Evolutionary conservation across 148 eudicot species (phyloP), one percentile per base, ranked within the genome.

Genomic region (Beta vulgaris): DNA sequence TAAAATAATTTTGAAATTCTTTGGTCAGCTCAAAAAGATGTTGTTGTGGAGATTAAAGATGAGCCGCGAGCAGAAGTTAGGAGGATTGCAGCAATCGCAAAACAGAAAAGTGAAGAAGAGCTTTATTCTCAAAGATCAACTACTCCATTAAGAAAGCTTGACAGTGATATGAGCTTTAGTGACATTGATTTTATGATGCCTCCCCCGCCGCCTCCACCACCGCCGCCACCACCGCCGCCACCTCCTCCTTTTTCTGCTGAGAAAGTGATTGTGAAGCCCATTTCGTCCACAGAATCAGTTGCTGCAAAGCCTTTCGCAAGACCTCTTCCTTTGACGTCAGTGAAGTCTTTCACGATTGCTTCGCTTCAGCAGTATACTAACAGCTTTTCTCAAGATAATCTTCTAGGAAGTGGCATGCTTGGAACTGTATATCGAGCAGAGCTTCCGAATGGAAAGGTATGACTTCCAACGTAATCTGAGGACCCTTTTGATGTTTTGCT

Each of bases 351-450:
- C 87, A 74, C 98, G 21, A 86, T 94, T 78, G 98, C 98, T 43
- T 83, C 90, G 77, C 97, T 94, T 87, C 98, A 94, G 85, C 92
- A 88, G 83, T 90, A 87, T 68, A 90, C 98, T 73, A 91, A 83
- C 79, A 94, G 98, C 84, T 94, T 94, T 87, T 88, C 98, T 19
- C 97, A 90, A 76, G 98, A 94, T 61, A 90, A 89, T 85, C 89
- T 90, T 44, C 76, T 91, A 68, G 98, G 96, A 79, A 81, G 59
- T 44, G 97, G 98, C 85, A 94, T 88, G 97, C 88, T 94, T 57
- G 98, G 98, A 73, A 92, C 78, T 85, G 97, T 94, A 32, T 94
- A 91, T 75, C 78, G 86, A 68, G 97, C 93, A 18, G 89, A 91
- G 81, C 89, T 87, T 53, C 92, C 98, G 19, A 74, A 84, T 74